phyloP scores from a whole-genome alignment of 805 yeast species.

The Saccharomycopsis olivae region DNA sequence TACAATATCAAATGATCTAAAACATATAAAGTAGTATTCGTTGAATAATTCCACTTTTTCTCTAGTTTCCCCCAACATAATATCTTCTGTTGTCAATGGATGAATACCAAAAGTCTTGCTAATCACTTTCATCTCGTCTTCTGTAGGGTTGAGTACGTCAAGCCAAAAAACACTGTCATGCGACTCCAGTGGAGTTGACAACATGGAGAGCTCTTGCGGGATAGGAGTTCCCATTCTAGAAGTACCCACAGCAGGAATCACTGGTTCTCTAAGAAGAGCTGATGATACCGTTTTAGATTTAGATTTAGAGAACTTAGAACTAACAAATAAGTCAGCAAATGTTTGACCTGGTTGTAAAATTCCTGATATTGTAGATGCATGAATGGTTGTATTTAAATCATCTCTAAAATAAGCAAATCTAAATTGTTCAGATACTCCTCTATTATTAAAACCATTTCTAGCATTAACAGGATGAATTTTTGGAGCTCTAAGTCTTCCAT shows the following conservation, averaged over 20 bases:
- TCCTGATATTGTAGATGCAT: slow-evolving; percentile 81
- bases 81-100: slow-evolving; percentile 97
- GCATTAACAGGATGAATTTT: slow-evolving; percentile 67
- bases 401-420: slow-evolving; percentile 90
- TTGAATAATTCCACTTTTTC: slow-evolving; percentile 92
- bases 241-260: background rate
- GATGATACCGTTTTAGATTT: background rate
- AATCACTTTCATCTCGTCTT: slow-evolving; percentile 83
- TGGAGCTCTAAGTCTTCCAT: slow-evolving; percentile 66
- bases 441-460: background rate
- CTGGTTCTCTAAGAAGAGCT: background rate
- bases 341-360: slow-evolving; percentile 51
- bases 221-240: background rate
- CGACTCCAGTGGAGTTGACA: background rate
- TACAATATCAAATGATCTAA: slow-evolving; percentile 87
- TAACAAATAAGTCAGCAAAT: slow-evolving; percentile 52
- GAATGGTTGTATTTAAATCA: slow-evolving; percentile 80
- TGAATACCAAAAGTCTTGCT: slow-evolving; percentile 95
- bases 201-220: too few relatives aligned
- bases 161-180: slow-evolving; percentile 42
- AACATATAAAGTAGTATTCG: slow-evolving; percentile 87
- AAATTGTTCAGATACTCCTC: slow-evolving; percentile 33
- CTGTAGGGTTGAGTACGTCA: slow-evolving; percentile 90
- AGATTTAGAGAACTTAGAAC: slow-evolving; percentile 25
- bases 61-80: slow-evolving; percentile 91